phyloP scores from a whole-genome alignment of 2,329 filamentous ascomycete genomes.

The Colletotrichum zoysiae region DNA sequence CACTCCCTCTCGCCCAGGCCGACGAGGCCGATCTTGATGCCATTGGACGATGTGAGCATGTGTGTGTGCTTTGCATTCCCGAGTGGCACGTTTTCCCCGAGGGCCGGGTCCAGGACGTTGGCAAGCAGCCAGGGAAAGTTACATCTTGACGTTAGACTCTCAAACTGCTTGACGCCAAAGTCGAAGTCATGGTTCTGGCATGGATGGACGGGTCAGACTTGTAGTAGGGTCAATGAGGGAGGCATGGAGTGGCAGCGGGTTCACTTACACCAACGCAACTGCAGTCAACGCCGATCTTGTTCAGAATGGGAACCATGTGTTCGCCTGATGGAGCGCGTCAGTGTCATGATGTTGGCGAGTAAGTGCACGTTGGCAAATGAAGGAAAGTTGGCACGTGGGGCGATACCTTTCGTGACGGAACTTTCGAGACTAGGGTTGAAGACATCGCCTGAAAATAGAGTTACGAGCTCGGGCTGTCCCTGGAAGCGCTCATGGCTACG shows the following conservation, averaged over 20 bases:
- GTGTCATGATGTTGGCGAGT: background rate
- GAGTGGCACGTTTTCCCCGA: slow-evolving; percentile 80
- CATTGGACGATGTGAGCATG: slow-evolving; percentile 84
- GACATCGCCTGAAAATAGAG: slow-evolving; percentile 91
- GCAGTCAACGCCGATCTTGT: slow-evolving; percentile 80
- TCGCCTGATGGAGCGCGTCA: slow-evolving; percentile 60
- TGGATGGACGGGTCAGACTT: slow-evolving; percentile 17
- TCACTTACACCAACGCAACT: slow-evolving; percentile 82
- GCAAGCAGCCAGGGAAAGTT: slow-evolving; percentile 91
- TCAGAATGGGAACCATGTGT: slow-evolving; percentile 91
- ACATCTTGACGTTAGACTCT: slow-evolving; percentile 78
- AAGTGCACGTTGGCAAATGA: slow-evolving; percentile 10
- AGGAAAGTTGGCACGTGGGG: slow-evolving; percentile 15
- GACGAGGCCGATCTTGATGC: slow-evolving; percentile 87
- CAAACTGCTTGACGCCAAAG: slow-evolving; percentile 87
- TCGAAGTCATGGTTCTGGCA: slow-evolving; percentile 89
- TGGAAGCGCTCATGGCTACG: slow-evolving; percentile 70
- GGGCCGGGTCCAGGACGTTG: slow-evolving; percentile 86
- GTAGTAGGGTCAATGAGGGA: slow-evolving; percentile 39
- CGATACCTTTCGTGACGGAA: slow-evolving; percentile 83
- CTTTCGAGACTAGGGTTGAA: slow-evolving; percentile 94
- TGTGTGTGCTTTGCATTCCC: slow-evolving; percentile 81
- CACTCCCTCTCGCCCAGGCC: slow-evolving; percentile 90
- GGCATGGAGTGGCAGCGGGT: slow-evolving; percentile 2
- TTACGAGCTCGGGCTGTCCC: slow-evolving; percentile 75